Base-by-base conservation (phyloP, 2,329 filamentous ascomycete genomes). In the Cladosporium sp. region DNA sequence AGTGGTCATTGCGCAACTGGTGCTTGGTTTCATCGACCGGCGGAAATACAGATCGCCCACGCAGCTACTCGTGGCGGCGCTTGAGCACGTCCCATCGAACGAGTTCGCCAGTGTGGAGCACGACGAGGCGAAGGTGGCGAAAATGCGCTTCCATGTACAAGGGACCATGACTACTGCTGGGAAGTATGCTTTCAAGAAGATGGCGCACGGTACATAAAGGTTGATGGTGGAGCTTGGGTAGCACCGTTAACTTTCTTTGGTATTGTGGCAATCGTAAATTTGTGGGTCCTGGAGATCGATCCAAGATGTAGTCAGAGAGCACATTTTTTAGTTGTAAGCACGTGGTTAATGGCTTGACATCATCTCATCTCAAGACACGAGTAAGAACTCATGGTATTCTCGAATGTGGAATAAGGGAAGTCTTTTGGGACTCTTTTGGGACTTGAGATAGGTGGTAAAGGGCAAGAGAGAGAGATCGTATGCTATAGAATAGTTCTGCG, bases 41-140 rank as follows among this genome's bases (percentile, higher is more conserved):
- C 63, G 65, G 26, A 53, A 65, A 26, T 68, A 67, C 49, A 52
- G 65, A 3, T 68, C 63, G 7, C 62, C 67, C 3, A 69, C 69
- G 2, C 65, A 71, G 57, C 62, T 72, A n/a, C 64, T 74, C 2
- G 68, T 73, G 1, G 69, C 70, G 21, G 70, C 72, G 16, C 40
- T 74, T n/a, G 70, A 72, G 66, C 69, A 74, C 65, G 31, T 62
- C 1, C 68, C 67, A 11, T 59, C 33, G 5, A 65, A 57, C 16
- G 71, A 73, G 46, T 74, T 74, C n/a, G 40, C 33, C 7, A 64
- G 65, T 10, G 61, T 65, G 12, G 44, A 66, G 23, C 65, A 66
- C 33, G 57, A 70, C 7, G 71, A 72, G 50, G 65, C 57, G 46
- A 66, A 68, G 26, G 59, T 70, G 52, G 67, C 67, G 6, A 65